phyloP scores from a whole-genome alignment of 176 grass and related monocot genomes.

The Poa pratensis region DNA sequence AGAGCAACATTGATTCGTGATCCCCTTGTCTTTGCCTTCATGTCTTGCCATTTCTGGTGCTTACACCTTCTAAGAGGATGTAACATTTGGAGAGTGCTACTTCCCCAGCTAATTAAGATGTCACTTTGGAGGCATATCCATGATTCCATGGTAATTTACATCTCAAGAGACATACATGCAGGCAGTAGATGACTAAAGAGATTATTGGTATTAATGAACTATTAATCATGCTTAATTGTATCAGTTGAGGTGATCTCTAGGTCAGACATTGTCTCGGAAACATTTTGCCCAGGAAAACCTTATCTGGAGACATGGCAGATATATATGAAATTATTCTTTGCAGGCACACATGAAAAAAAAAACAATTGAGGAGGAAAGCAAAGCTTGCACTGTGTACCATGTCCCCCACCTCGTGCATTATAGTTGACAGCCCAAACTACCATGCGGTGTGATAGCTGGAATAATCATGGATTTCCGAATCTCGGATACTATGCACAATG shows the following conservation, averaged over 20 bases:
- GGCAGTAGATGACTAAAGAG: neutral
- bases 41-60: neutral
- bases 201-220: neutral
- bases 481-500: neutral
- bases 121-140: too few species aligned
- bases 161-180: neutral
- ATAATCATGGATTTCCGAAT: neutral
- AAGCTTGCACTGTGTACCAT: neutral
- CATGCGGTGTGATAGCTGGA: neutral
- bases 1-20: constrained; percentile 30
- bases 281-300: neutral
- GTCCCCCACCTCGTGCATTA: neutral
- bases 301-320: constrained; percentile 15
- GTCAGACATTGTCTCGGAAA: neutral
- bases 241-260: neutral
- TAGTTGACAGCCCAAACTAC: constrained; percentile 1
- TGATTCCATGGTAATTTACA: too few species aligned
- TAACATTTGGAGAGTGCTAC: neutral
- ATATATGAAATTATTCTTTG: neutral
- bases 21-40: constrained; percentile 2
- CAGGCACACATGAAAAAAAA: neutral
- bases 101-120: neutral
- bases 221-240: neutral
- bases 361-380: neutral
- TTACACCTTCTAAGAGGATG: neutral